Conservation (phyloP, 371 early-diverging fungal species). For the Mucor saturninus region DNA sequence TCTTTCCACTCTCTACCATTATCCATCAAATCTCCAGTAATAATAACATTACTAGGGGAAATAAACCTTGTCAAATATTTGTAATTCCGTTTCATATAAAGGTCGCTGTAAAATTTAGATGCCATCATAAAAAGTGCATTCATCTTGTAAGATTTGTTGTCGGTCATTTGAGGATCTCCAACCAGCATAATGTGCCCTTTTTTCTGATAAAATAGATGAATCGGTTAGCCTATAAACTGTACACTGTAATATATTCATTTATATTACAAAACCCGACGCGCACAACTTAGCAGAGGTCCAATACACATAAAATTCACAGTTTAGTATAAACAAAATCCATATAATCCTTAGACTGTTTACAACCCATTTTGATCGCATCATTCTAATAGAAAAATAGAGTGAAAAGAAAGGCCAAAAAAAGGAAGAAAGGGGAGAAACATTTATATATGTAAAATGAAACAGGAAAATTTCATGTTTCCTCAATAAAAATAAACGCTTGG, state of each 20-base stretch:
- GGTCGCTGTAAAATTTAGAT: slow-evolving; percentile 80
- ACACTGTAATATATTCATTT: not conserved
- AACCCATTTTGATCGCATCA: slow-evolving; percentile 8
- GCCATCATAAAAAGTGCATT: slow-evolving; percentile 54
- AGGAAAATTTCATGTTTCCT: too few species aligned
- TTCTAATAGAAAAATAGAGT: not conserved
- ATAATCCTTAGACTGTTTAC: slow-evolving; percentile 8
- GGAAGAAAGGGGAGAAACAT: not conserved
- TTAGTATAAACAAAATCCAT: slow-evolving; percentile 17
- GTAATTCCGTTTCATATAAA: slow-evolving; percentile 86
- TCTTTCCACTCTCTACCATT: slow-evolving; percentile 82
- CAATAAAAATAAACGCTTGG: too few species aligned
- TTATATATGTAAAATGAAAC: too few species aligned
- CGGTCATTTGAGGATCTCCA: slow-evolving; percentile 94
- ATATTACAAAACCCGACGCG: not conserved
- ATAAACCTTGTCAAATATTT: slow-evolving; percentile 44
- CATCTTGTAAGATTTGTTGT: slow-evolving; percentile 79
- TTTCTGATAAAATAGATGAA: not conserved
- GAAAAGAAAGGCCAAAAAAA: not conserved
- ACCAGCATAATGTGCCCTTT: slow-evolving; percentile 50
- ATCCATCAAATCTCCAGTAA: slow-evolving; percentile 91
- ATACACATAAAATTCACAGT: slow-evolving; percentile 20
- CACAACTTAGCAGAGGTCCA: slow-evolving; percentile 8
- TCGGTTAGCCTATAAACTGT: not conserved
- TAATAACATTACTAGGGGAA: slow-evolving; percentile 69